Percentiles rank a stretch among this genome's conserved stretches.
These are phyloP conservation scores for Limnomonas spitsbergensis DNA, from an alignment of 139 green algal genomes.

Conservation along the genomic window DNA sequence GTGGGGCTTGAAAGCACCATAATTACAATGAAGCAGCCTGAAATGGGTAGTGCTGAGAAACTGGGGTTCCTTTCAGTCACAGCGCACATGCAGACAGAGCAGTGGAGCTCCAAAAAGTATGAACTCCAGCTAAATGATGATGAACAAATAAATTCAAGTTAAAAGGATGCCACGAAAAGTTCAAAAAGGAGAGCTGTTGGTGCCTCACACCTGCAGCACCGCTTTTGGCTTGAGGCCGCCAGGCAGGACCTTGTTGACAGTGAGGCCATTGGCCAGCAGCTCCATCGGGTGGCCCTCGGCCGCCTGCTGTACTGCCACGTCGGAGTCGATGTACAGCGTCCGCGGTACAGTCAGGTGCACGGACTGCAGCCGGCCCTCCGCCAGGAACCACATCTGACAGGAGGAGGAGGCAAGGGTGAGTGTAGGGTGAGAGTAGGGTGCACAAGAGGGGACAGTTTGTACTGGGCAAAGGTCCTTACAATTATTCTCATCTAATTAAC, in stretches of 20 bases:
- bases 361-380: slow-evolving; percentile 48
- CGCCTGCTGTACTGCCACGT: neutral
- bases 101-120: too few relatives aligned
- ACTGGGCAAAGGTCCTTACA: neutral
- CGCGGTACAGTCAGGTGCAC: slow-evolving; percentile 66
- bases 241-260: slow-evolving; percentile 53
- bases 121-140: too few relatives aligned
- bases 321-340: slow-evolving; percentile 62
- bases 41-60: too few relatives aligned
- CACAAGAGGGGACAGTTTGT: neutral
- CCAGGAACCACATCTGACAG: slow-evolving; percentile 54
- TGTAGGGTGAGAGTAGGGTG: neutral
- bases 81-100: too few relatives aligned
- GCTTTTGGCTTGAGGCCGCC: slow-evolving; percentile 40
- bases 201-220: slow-evolving; percentile 40
- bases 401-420: neutral
- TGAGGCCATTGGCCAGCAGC: neutral
- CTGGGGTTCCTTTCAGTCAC: too few relatives aligned
- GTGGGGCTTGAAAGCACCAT: too few relatives aligned
- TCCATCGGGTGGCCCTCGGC: slow-evolving; percentile 1
- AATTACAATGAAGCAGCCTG: too few relatives aligned
- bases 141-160: too few relatives aligned
- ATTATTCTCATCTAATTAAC: too few relatives aligned
- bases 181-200: too few relatives aligned
- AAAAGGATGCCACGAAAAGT: too few relatives aligned